These are phyloP conservation scores for Beta lomatogona DNA, from an alignment of 179 eudicot species.

Conservation along the genomic window DNA sequence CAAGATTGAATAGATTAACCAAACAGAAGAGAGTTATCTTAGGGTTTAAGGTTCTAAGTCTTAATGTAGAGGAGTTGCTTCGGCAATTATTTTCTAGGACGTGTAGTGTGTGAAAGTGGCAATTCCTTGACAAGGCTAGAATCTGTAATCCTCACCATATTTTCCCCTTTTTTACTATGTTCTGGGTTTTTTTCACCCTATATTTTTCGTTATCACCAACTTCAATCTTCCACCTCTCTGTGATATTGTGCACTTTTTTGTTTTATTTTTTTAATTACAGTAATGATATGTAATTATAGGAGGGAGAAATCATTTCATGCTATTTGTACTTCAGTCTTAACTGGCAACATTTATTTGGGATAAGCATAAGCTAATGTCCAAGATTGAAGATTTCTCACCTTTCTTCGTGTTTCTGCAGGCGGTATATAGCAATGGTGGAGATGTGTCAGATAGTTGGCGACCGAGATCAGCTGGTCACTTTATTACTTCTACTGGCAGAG, in stretches of 20 bases:
- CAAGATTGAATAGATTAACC: background rate
- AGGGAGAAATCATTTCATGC: background rate
- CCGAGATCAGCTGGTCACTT: conserved; percentile 76
- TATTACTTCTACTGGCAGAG: conserved; percentile 76
- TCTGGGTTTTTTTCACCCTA: background rate
- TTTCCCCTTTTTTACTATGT: background rate
- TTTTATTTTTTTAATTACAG: background rate
- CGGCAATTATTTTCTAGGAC: background rate
- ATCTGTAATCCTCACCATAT: background rate
- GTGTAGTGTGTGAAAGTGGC: background rate
- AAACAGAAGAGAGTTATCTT: background rate
- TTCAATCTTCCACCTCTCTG: background rate
- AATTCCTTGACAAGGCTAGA: background rate
- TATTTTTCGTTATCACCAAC: background rate
- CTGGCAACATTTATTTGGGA: background rate
- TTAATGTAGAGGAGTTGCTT: background rate
- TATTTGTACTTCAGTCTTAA: background rate
- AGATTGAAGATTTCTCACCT: background rate
- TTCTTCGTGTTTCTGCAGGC: conserved; percentile 44
- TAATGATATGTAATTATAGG: background rate
- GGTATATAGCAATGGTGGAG: conserved; percentile 88
- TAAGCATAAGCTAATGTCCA: background rate
- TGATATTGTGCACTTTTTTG: background rate
- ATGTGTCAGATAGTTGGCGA: conserved; percentile 89
- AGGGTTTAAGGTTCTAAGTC: background rate